These are phyloP conservation scores for Musa itinerans DNA, from an alignment of 176 grass and related monocot species.

Conservation along the genomic window DNA sequence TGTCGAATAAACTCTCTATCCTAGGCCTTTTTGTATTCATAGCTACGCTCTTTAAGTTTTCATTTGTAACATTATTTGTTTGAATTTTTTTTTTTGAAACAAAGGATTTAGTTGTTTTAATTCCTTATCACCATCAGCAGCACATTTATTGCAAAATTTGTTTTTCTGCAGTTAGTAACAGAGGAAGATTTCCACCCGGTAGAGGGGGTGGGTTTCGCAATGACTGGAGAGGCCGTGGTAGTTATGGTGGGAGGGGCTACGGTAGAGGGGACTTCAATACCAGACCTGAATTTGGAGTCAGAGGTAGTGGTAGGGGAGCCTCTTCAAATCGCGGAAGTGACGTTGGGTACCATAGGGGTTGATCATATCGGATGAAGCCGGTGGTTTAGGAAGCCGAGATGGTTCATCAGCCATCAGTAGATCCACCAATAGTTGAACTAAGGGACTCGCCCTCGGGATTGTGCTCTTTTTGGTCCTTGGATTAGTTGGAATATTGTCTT, in stretches of 20 bases:
- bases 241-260: conserved; percentile 17
- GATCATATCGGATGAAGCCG: too few relatives aligned
- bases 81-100: too few relatives aligned
- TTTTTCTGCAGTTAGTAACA: conserved; percentile 28
- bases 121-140: too few relatives aligned
- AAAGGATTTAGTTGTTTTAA: too few relatives aligned
- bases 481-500: too few relatives aligned
- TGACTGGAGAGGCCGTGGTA: conserved; percentile 5
- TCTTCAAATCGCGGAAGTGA: conserved; percentile 31
- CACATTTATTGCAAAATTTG: conserved; percentile 7
- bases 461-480: too few relatives aligned
- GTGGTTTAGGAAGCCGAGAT: background rate
- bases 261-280: conserved; percentile 52
- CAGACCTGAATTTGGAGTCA: conserved; percentile 48
- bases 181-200: conserved; percentile 10
- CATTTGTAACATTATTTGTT: too few relatives aligned
- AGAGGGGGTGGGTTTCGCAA: conserved; percentile 1
- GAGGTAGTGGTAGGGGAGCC: conserved; percentile 43
- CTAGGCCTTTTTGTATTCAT: background rate
- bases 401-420: conserved; percentile 23
- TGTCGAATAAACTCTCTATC: background rate
- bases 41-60: too few relatives aligned
- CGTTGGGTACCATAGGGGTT: too few relatives aligned
- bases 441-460: background rate
- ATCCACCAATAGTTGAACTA: conserved; percentile 1